Percentiles rank a stretch among this genome's conserved stretches.
phyloP scores from a whole-genome alignment of 2,329 filamentous ascomycete genomes.

The Penicillium oxalicum region DNA sequence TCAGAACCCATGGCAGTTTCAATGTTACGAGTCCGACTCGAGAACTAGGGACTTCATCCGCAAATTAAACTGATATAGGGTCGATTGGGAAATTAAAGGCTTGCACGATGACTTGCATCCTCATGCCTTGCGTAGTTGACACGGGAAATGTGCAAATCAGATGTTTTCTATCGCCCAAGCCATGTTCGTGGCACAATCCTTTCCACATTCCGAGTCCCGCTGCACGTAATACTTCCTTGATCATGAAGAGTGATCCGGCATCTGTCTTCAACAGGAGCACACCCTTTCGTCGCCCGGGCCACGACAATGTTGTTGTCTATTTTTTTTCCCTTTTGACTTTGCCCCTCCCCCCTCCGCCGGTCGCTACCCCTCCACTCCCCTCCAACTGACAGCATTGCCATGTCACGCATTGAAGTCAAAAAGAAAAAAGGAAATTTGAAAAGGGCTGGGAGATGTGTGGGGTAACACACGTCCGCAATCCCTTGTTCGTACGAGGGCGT shows the following conservation, averaged over 20 bases:
- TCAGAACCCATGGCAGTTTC: too few relatives aligned
- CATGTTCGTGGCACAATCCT: too few relatives aligned
- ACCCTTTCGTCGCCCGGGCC: background rate
- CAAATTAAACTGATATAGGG: too few relatives aligned
- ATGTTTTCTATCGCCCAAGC: too few relatives aligned
- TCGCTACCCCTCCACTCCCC: background rate
- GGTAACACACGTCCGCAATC: slow-evolving; percentile 1
- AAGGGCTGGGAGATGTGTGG: background rate
- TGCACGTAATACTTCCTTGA: background rate
- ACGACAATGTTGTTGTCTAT: background rate
- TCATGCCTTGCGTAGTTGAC: background rate
- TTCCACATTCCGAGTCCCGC: background rate
- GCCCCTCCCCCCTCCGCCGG: background rate
- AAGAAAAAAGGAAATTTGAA: background rate
- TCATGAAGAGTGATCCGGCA: background rate
- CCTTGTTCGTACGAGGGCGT: background rate
- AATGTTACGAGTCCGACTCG: too few relatives aligned
- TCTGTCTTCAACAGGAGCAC: background rate
- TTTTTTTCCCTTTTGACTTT: too few relatives aligned
- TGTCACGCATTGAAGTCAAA: background rate
- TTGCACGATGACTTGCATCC: background rate
- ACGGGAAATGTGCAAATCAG: too few relatives aligned
- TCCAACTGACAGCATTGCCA: background rate
- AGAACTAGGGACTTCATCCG: too few relatives aligned
- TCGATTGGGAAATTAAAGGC: background rate